These are phyloP conservation scores for Candida montana DNA, from an alignment of 805 yeast genomes.

Conservation along the genomic window DNA sequence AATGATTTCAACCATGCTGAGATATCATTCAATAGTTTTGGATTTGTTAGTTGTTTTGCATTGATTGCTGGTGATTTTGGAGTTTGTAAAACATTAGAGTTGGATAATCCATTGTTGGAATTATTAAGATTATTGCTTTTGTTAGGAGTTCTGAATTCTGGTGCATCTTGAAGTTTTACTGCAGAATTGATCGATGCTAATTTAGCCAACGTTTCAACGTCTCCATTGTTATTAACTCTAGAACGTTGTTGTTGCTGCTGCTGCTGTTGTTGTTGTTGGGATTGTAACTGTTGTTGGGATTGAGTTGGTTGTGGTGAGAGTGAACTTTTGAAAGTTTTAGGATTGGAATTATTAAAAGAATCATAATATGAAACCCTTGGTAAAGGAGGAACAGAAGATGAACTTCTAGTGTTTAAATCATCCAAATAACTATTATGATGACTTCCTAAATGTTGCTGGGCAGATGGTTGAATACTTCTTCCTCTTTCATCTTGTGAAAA, in stretches of 20 bases:
- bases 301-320: neutral
- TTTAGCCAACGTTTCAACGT: constrained; percentile 14
- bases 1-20: constrained; percentile 90
- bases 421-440: constrained; percentile 4
- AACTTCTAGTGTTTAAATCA: constrained; percentile 8
- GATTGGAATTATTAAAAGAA: constrained; percentile 6
- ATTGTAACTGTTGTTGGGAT: neutral
- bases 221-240: neutral
- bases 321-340: constrained; percentile 2
- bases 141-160: constrained; percentile 11
- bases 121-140: neutral
- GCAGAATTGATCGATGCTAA: constrained; percentile 21
- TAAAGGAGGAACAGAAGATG: constrained; percentile 24
- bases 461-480: constrained; percentile 8
- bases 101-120: neutral
- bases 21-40: constrained; percentile 61
- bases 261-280: too few relatives aligned
- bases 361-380: constrained; percentile 23
- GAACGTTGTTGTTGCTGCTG: constrained; percentile 1
- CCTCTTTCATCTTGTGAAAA: constrained; percentile 14
- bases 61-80: constrained; percentile 42
- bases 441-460: constrained; percentile 3
- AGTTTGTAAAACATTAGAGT: constrained; percentile 1
- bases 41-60: constrained; percentile 46
- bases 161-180: constrained; percentile 13